Conservation (phyloP, 257 asterid species). For the Solanum lignicaule region DNA sequence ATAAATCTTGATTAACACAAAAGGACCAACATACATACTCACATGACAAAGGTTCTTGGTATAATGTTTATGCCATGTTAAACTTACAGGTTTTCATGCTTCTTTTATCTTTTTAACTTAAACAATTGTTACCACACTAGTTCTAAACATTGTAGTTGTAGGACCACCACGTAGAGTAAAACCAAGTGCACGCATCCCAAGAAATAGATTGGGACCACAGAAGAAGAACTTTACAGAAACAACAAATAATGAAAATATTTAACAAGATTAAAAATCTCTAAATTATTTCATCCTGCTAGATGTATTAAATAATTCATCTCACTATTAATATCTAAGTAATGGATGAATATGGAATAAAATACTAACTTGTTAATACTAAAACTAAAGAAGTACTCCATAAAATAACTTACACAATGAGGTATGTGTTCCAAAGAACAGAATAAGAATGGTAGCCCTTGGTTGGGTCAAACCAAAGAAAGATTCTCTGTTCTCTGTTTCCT, state of each 20-base stretch:
- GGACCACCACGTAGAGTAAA: neutral
- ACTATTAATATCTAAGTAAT: no score
- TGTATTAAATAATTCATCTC: no score
- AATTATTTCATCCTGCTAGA: no score
- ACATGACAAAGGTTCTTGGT: neutral
- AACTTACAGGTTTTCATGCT: neutral
- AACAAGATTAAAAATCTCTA: neutral
- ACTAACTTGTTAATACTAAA: no score
- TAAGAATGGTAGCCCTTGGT: conserved; percentile 22
- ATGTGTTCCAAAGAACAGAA: conserved; percentile 20
- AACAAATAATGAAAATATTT: neutral
- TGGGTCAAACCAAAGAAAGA: conserved; percentile 33
- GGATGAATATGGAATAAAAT: no score
- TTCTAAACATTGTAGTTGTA: neutral
- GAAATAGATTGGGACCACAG: neutral
- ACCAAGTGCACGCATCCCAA: neutral
- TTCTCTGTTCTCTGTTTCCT: conserved; percentile 29
- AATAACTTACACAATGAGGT: conserved; percentile 14
- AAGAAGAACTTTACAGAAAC: neutral
- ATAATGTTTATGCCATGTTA: neutral
- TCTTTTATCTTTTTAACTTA: neutral
- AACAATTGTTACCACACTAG: neutral
- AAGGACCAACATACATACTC: neutral
- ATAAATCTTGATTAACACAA: neutral
- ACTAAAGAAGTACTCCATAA: no score